A percentile compares a stretch with the other conserved stretches of the same genome.
Conservation (phyloP, 768 basidiomycete species). For the Suillus subluteus region DNA sequence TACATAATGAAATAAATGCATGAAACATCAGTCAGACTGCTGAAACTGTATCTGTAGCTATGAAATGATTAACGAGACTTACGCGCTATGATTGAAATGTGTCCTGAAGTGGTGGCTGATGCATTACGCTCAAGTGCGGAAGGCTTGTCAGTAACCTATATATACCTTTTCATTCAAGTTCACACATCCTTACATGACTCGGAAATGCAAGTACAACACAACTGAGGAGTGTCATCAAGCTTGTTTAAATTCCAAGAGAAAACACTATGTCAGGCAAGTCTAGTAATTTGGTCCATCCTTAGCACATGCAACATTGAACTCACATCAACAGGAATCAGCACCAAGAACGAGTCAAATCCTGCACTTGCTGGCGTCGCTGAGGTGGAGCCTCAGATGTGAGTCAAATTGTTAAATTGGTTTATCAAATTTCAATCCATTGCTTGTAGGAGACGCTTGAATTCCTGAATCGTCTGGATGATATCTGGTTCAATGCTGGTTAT, state of each 20-base stretch:
- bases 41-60: neutral
- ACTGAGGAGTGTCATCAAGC: neutral
- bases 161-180: neutral
- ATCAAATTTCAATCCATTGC: neutral
- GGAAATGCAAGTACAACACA: neutral
- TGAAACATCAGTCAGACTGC: neutral
- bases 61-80: too few relatives aligned
- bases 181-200: neutral
- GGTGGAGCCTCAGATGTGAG: conserved; percentile 1
- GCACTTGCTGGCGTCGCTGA: neutral
- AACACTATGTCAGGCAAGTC: neutral
- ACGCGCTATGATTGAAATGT: neutral
- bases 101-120: neutral
- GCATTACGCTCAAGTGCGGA: neutral
- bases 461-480: neutral
- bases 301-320: neutral
- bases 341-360: neutral
- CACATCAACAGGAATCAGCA: neutral
- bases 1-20: too few relatives aligned
- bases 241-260: neutral
- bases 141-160: neutral
- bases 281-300: neutral
- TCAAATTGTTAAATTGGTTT: neutral
- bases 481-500: neutral
- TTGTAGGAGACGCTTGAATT: neutral